Base-by-base conservation (phyloP, 106 monocot species). In the Allium fistulosum region DNA sequence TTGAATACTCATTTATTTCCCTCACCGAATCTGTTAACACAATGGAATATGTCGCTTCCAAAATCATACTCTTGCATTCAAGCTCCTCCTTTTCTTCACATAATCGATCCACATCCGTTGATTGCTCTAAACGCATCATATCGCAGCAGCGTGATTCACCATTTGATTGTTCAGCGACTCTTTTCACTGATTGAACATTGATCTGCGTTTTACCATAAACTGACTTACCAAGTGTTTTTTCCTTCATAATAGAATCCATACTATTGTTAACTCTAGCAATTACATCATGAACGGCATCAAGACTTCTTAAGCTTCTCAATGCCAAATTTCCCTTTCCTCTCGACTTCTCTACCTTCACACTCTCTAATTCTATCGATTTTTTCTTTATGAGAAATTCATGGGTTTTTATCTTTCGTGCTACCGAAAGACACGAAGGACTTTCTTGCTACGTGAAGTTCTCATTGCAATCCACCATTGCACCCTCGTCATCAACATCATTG, bases 201-300 rank as follows among this genome's bases (percentile, higher is more conserved):
- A n/a, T 62, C 56, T 8, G 14, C 50, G 53, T 53, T 53, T 64
- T 64, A 59, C 14, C 57, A 52, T 26, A 66, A 51, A 51, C 26
- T 66, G 8, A 51, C 11, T 7, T 26, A 22, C 51, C 50, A 45
- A 66, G 26, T 6, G 62, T 11, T 26, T 66, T 69, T 28, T 72
- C 72, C 66, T 59, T 72, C 13, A 66, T 72, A 22, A 85, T 65
- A 53, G 9, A 48, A 15, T 85, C 72, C 62, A 81, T 18, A 69
- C 53, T 78, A 50, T 46, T 46, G 66, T 65, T 77, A 26, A 81
- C 53, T 18, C 22, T 46, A 55, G 64, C 6, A 49, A 81, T 50
- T 12, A 53, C 49, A 67, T 74, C 65, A 46, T 69, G 61, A 16
- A 70, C 28, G 1, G 37, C 74, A 71, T 74, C 51, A 53, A 68